Base-by-base conservation (phyloP, 768 basidiomycete species). In the Lentinula sp. region DNA sequence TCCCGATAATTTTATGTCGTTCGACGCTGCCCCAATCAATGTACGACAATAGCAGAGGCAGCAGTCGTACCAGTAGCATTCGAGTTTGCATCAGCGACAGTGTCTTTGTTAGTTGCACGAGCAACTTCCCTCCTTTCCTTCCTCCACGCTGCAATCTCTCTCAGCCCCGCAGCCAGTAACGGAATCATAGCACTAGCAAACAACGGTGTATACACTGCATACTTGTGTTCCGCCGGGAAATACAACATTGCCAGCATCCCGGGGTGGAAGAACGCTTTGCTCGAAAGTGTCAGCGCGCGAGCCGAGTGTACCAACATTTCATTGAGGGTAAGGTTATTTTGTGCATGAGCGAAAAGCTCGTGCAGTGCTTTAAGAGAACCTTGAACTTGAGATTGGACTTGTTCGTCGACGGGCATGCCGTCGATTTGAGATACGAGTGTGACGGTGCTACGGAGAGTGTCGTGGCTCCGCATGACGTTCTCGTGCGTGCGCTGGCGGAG, bases 171-270 rank as follows among this genome's bases (percentile, higher is more conserved):
- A 2, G 91, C 86, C 9, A 94, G 62, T 57, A 98, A 72, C 5
- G 95, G 95, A 33, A 95, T 88, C 2, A 91, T 79, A 6, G 94
- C 83, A 52, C 93, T 95, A 2, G 93, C 96, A 71, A 99, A 98
- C 37, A 99, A 74, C 0, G 97, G 96, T 0, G 93, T 88, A 71
- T 98, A 98, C 8, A 99, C 93, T 2, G 95, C 95, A 71, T 94
- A 95, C 70, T 91, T 98, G 77, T 98, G 97, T 70, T 98, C 97
- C 18, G 93, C 88, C 20, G 97, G 97, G 74, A 98, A 98, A 73
- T 99, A 99, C 20, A 99, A 79, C 69, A 98, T 74, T 13, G 93
- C 95, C 66, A 98, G 76, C 95, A 98, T 97, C 18, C 90, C 91
- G 0, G 96, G 97, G 72, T 94, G 92, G 76, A 97, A 98, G 79